These are phyloP conservation scores for Epichloe hybrida DNA, from an alignment of 2,329 filamentous ascomycete species.

Conservation along the genomic window DNA sequence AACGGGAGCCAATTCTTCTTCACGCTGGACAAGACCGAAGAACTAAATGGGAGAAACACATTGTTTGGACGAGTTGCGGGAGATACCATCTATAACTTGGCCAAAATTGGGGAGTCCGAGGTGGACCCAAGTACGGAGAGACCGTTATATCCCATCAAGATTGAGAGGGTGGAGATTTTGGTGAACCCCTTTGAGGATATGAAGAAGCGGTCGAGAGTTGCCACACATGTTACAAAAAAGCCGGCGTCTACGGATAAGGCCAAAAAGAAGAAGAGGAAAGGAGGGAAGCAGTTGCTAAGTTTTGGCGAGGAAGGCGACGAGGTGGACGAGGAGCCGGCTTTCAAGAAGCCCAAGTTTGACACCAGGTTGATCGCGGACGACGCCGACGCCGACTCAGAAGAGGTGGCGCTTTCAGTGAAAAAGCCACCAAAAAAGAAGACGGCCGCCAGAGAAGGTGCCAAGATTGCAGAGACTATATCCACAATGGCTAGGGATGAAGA, in stretches of 20 bases:
- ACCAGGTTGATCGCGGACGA: slow-evolving; percentile 54
- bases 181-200: slow-evolving; percentile 76
- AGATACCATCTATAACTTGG: slow-evolving; percentile 90
- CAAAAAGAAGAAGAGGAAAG: slow-evolving; percentile 58
- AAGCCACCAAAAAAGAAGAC: slow-evolving; percentile 15
- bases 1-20: slow-evolving; percentile 98
- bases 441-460: slow-evolving; percentile 15
- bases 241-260: slow-evolving; percentile 28
- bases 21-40: slow-evolving; percentile 70
- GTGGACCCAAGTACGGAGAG: slow-evolving; percentile 65
- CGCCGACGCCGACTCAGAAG: slow-evolving; percentile 20
- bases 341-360: slow-evolving; percentile 70
- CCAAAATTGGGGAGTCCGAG: slow-evolving; percentile 85
- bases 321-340: slow-evolving; percentile 35
- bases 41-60: slow-evolving; percentile 82
- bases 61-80: slow-evolving; percentile 86
- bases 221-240: slow-evolving; percentile 30
- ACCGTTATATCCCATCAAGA: slow-evolving; percentile 73
- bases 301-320: slow-evolving; percentile 59
- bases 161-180: slow-evolving; percentile 60
- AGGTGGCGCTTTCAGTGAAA: slow-evolving; percentile 11
- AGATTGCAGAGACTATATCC: slow-evolving; percentile 10
- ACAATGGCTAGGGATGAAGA: slow-evolving; percentile 7
- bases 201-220: slow-evolving; percentile 51
- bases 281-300: slow-evolving; percentile 63